phyloP scores from a whole-genome alignment of 768 basidiomycete species.

The Suillus subaureus region DNA sequence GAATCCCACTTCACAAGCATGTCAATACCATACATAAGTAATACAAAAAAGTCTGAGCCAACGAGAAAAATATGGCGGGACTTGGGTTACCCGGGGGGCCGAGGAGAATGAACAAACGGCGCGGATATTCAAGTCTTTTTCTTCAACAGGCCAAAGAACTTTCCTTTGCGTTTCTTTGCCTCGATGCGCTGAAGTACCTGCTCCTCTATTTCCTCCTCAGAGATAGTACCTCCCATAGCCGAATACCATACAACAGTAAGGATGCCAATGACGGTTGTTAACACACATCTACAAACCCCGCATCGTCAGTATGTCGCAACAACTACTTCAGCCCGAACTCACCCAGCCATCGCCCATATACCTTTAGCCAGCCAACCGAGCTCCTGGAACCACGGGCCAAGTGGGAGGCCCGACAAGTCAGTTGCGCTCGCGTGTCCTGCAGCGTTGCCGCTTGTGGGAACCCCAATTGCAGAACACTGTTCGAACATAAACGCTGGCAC shows the following conservation, averaged over 20 bases:
- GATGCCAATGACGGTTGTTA: slow-evolving; percentile 86
- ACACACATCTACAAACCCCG: slow-evolving; percentile 60
- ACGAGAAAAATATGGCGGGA: no score
- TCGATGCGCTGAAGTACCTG: slow-evolving; percentile 61
- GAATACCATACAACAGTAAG: slow-evolving; percentile 84
- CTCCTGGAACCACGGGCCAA: slow-evolving; percentile 74
- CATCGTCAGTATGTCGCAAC: slow-evolving; percentile 8
- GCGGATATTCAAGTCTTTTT: slow-evolving; percentile 9
- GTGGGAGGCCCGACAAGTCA: slow-evolving; percentile 64
- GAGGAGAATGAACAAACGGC: neutral
- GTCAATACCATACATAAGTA: no score
- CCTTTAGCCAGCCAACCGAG: slow-evolving; percentile 75
- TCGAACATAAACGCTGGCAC: slow-evolving; percentile 65
- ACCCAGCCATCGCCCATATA: slow-evolving; percentile 77
- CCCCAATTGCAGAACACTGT: slow-evolving; percentile 68
- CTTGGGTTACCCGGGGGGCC: no score
- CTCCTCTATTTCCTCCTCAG: slow-evolving; percentile 81
- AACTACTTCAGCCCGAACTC: slow-evolving; percentile 23
- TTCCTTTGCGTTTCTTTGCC: slow-evolving; percentile 54
- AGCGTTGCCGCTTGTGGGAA: slow-evolving; percentile 78
- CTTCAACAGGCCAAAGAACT: slow-evolving; percentile 43
- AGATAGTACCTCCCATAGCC: slow-evolving; percentile 55
- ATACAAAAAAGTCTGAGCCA: no score
- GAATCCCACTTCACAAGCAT: no score
- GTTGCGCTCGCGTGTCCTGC: slow-evolving; percentile 74